Conservation (phyloP, 2,329 filamentous ascomycete species). For the Intubia oerlemansii region DNA sequence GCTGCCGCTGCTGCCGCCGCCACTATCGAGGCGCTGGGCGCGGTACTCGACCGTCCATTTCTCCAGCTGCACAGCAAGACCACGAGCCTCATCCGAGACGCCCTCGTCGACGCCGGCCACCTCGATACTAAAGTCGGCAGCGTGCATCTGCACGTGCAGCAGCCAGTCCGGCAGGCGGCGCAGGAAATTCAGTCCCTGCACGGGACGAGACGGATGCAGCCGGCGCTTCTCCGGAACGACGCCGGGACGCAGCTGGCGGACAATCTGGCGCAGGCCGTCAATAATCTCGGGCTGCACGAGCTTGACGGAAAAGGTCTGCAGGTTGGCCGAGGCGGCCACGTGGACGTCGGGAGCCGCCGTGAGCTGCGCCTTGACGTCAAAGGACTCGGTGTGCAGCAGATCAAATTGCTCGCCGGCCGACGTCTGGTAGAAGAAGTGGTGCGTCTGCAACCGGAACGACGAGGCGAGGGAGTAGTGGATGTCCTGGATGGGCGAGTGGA, state of each 20-base stretch:
- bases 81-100: conserved; percentile 63
- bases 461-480: conserved; percentile 73
- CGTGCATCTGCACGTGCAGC: conserved; percentile 62
- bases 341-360: conserved; percentile 71
- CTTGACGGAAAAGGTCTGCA: conserved; percentile 75
- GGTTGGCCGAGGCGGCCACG: conserved; percentile 55
- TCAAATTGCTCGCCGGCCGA: conserved; percentile 65
- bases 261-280: conserved; percentile 77
- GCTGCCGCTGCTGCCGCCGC: too few relatives aligned
- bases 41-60: conserved; percentile 79
- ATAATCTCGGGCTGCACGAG: conserved; percentile 85
- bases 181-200: too few relatives aligned
- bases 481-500: conserved; percentile 70
- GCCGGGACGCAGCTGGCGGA: conserved; percentile 57
- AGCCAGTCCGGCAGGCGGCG: conserved; percentile 70
- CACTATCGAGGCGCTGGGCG: conserved; percentile 55
- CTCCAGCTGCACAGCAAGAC: conserved; percentile 69
- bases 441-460: conserved; percentile 62
- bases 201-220: too few relatives aligned
- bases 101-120: conserved; percentile 71
- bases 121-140: conserved; percentile 75
- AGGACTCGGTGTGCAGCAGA: conserved; percentile 65
- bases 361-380: conserved; percentile 71
- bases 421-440: conserved; percentile 88
- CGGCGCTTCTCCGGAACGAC: conserved; percentile 37